Conservation (phyloP, 2,329 filamentous ascomycete genomes). For the Chaetomium globosum region DNA sequence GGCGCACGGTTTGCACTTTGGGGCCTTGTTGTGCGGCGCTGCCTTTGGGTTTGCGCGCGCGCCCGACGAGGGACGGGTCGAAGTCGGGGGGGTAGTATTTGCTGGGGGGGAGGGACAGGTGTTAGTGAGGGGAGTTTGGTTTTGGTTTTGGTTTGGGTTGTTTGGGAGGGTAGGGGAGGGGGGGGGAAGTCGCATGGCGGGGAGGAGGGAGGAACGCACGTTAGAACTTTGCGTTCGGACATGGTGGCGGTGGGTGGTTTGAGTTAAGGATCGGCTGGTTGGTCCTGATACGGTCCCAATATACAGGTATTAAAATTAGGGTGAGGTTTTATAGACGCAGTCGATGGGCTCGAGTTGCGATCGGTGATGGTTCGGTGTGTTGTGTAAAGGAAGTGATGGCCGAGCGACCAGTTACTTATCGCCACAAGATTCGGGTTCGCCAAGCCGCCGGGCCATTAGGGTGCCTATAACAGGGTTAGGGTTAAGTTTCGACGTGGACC, state of each 20-base stretch:
- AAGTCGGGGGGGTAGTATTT: conserved; percentile 70
- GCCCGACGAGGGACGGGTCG: conserved; percentile 78
- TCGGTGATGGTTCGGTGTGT: neutral
- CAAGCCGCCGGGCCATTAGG: neutral
- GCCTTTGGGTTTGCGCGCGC: conserved; percentile 66
- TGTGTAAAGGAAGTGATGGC: neutral
- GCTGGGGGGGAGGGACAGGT: conserved; percentile 1
- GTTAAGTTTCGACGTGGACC: neutral
- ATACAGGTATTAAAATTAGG: neutral
- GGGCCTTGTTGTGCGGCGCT: conserved; percentile 62
- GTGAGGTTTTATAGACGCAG: neutral
- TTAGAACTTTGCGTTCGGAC: conserved; percentile 51
- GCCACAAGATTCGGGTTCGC: neutral
- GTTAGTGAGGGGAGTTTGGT: conserved; percentile 5
- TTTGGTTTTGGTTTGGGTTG: neutral
- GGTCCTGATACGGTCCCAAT: neutral
- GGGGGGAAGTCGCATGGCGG: neutral
- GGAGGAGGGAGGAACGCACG: conserved; percentile 18
- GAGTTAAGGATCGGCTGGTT: neutral
- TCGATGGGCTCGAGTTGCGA: neutral
- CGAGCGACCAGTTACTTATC: neutral
- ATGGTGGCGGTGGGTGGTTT: conserved; percentile 38
- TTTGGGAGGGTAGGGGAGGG: neutral
- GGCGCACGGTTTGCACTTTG: conserved; percentile 79
- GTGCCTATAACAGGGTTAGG: neutral